Evolutionary conservation across 2,329 filamentous ascomycete genomes (phyloP).

Genomic region (Raffaelea arxii): DNA sequence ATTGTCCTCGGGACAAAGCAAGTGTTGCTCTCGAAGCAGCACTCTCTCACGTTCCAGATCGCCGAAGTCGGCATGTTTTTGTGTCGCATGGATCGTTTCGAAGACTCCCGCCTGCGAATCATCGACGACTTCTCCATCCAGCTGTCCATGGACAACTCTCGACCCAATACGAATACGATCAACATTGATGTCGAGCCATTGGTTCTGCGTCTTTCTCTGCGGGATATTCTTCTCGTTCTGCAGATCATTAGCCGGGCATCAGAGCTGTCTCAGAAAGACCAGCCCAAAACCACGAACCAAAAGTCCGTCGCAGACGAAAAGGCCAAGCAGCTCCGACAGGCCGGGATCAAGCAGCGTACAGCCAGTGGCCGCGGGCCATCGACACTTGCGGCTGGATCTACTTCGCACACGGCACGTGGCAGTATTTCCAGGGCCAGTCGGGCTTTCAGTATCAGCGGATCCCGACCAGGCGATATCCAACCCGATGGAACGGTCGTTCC

Average conservation of each 20-base stretch:
- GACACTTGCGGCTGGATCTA: slow-evolving; percentile 32
- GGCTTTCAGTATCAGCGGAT: not conserved
- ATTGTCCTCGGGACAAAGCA: slow-evolving; percentile 94
- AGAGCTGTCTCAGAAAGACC: slow-evolving; percentile 61
- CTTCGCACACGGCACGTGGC: not conserved
- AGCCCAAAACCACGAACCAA: slow-evolving; percentile 33
- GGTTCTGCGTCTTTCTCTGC: slow-evolving; percentile 78
- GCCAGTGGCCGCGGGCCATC: slow-evolving; percentile 47
- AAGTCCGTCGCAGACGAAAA: slow-evolving; percentile 41
- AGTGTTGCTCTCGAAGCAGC: slow-evolving; percentile 83
- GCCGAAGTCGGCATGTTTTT: slow-evolving; percentile 96
- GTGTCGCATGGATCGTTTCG: slow-evolving; percentile 96
- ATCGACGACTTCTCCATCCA: slow-evolving; percentile 94
- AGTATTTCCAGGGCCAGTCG: not conserved
- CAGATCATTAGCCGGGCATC: slow-evolving; percentile 89
- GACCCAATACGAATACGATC: slow-evolving; percentile 61
- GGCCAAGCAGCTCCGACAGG: slow-evolving; percentile 40
- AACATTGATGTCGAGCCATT: slow-evolving; percentile 84
- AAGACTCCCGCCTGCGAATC: slow-evolving; percentile 80
- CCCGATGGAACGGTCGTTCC: too few relatives aligned
- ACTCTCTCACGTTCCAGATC: slow-evolving; percentile 86
- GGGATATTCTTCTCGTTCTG: slow-evolving; percentile 87
- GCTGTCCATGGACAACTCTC: slow-evolving; percentile 69
- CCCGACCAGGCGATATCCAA: too few relatives aligned
- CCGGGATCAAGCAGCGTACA: slow-evolving; percentile 43